These are phyloP conservation scores for Xanthoconium purpureum DNA, from an alignment of 768 basidiomycete genomes.

Conservation along the genomic window DNA sequence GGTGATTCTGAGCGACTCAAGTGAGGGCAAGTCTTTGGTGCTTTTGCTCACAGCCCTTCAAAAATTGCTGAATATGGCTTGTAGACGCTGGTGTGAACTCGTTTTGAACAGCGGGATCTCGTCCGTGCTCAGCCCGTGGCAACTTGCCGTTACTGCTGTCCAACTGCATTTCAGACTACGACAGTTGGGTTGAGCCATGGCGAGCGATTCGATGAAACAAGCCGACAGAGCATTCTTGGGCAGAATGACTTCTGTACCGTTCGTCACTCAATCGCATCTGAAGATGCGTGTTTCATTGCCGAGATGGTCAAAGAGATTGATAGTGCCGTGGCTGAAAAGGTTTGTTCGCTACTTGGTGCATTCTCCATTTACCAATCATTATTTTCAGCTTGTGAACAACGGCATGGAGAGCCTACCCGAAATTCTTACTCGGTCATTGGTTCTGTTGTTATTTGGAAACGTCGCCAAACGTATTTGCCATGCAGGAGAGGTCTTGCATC, in stretches of 20 bases:
- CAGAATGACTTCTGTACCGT: conserved; percentile 61
- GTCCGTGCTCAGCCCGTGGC: conserved; percentile 77
- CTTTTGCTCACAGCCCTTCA: not conserved
- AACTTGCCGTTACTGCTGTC: conserved; percentile 75
- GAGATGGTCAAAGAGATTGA: too few relatives aligned
- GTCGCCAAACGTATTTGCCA: conserved; percentile 45
- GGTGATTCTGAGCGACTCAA: conserved; percentile 60
- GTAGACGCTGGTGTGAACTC: conserved; percentile 42
- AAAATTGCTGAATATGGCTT: not conserved
- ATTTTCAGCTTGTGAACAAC: conserved; percentile 65
- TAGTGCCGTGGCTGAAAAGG: too few relatives aligned
- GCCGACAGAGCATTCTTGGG: conserved; percentile 63
- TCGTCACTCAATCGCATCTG: conserved; percentile 68
- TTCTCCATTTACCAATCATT: conserved; percentile 17
- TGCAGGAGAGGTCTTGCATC: conserved; percentile 65
- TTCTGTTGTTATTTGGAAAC: conserved; percentile 24
- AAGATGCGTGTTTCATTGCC: conserved; percentile 82
- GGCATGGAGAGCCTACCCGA: conserved; percentile 66
- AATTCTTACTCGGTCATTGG: conserved; percentile 40
- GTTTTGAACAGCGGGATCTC: conserved; percentile 61
- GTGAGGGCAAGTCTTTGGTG: conserved; percentile 44
- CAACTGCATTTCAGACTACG: conserved; percentile 74
- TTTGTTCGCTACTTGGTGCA: too few relatives aligned
- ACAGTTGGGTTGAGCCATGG: conserved; percentile 66
- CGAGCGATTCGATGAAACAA: conserved; percentile 48